Evolutionary conservation across 257 asterid genomes (phyloP), one percentile per base, ranked within the genome.

Genomic region (Vinca minor): DNA sequence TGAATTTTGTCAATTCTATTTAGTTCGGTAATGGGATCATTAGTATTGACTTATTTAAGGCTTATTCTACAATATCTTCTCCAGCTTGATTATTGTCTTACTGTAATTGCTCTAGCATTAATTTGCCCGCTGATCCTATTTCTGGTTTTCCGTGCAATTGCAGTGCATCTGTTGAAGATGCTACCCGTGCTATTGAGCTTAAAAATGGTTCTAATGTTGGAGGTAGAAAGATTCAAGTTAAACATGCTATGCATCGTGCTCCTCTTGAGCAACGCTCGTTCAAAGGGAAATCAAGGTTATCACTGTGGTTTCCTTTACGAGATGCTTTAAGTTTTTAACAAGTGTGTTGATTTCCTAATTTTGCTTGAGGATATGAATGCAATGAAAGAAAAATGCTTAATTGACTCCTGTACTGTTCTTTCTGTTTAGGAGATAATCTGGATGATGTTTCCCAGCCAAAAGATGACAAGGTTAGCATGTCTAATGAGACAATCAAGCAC

Each of bases 161-260:
- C 21, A 93, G 99, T 72, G 97, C 99, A 60, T 70, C 81, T 41
- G 78, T 84, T 69, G 96, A 85, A 57, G 95, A 89, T 71, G 95
- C 99, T 74, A 82, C 76, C 64, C 89, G 89, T 60, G 87, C 95
- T 45, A 76, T 87, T 68, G 97, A 89, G 83, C 78, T 83, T 71
- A 93, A 86, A 71, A 87, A 93, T 68, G 88, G 91, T 34, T 83
- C 88, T 5, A 62, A 63, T 65, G 77, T 84, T 74, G 96, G 96
- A 63, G 94, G 97, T 69, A 75, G 95, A 71, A 89, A 85, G 71
- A 72, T 93, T 66, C 84, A 84, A 8, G 99, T 84, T 59, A 87
- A 89, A 75, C 96, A 77, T 67, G 99, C 99, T 62, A 73, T 61
- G 55, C 96, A 87, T 39, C 96, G 96, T 61, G 88, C 94, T 39